Base-by-base conservation (phyloP, 106 monocot genomes). In the Dendrobium officinale region DNA sequence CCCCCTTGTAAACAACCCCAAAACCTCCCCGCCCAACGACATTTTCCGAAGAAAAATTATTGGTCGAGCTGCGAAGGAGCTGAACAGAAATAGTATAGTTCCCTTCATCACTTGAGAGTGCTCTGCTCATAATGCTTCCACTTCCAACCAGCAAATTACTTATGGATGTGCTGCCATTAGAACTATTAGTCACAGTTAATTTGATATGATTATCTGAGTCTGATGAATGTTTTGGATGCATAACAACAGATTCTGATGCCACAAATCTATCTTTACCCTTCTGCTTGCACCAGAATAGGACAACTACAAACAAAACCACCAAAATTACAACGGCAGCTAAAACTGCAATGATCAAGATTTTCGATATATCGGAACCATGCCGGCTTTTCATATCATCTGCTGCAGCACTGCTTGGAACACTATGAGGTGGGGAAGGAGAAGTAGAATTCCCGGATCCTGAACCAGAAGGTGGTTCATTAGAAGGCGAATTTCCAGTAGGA, bases 21-120 rank as follows among this genome's bases (percentile, higher is more conserved):
- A 90, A 90, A 18, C 90, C 88, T 17, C 90, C 90, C 55, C 90
- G 77, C 3, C 90, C 90, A 33, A 90, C 78, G 64, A 88, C 90
- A 80, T 90, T 90, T 26, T 87, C 87, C 0, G 81, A 40, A 5
- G 90, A 75, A 73, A 90, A 90, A 70, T 86, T 84, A 1, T 76
- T 43, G 27, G 90, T 90, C 17, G 78, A 77, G 27, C 37, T 75
- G 45, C 90, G 87, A 59, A 90, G 83, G 19, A 88, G 74, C 77
- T 83, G 77, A 45, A 83, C 85, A 8, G 85, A 82, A 26, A 85
- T 75, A 6, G 85, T 59, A 2, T 72, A 44, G 64, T 82, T 82
- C 42, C 86, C 86, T 2, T 86, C 80, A 40, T 91, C 85, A 24
- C 81, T 82, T 17, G 74, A 27, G 45, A 77, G 82, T 16, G 72